Evolutionary conservation across 306 rosid species (phyloP).

Genomic region (Heteromeles arbutifolia): DNA sequence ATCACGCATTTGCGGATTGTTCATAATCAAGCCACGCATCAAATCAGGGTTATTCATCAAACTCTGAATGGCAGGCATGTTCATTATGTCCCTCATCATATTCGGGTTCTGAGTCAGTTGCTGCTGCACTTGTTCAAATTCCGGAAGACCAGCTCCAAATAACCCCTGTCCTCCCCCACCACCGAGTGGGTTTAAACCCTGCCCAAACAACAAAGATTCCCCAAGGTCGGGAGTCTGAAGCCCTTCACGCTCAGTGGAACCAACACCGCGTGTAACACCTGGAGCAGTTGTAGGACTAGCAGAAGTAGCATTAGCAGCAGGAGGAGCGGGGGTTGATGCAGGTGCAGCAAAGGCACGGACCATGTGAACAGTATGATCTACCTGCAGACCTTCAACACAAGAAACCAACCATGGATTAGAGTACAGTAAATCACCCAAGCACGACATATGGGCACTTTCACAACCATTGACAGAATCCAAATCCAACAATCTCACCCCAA

Average conservation of each 20-base stretch:
- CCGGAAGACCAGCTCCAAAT: constrained; percentile 42
- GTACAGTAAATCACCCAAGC: not conserved
- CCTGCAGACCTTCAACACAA: constrained; percentile 35
- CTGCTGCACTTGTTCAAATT: constrained; percentile 58
- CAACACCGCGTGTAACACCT: constrained; percentile 55
- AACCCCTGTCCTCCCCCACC: constrained; percentile 25
- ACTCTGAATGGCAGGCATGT: constrained; percentile 58
- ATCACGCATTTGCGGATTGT: constrained; percentile 60
- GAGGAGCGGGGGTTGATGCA: constrained; percentile 26
- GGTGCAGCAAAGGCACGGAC: constrained; percentile 48
- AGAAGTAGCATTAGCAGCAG: constrained; percentile 17
- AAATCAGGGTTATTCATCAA: constrained; percentile 59
- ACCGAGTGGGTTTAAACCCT: constrained; percentile 36
- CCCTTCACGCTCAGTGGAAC: constrained; percentile 40
- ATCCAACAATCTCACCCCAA: not conserved
- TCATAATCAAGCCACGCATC: constrained; percentile 51
- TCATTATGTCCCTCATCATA: constrained; percentile 64
- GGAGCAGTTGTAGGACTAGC: constrained; percentile 26
- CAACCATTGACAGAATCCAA: not conserved
- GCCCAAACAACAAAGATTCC: constrained; percentile 43
- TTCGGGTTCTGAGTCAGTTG: constrained; percentile 58
- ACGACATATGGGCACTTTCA: not conserved
- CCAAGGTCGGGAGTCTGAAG: constrained; percentile 33
- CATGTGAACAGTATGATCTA: constrained; percentile 60
- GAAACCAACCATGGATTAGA: not conserved